phyloP scores from a whole-genome alignment of 306 rosid species.

The Cucumis hystrix region DNA sequence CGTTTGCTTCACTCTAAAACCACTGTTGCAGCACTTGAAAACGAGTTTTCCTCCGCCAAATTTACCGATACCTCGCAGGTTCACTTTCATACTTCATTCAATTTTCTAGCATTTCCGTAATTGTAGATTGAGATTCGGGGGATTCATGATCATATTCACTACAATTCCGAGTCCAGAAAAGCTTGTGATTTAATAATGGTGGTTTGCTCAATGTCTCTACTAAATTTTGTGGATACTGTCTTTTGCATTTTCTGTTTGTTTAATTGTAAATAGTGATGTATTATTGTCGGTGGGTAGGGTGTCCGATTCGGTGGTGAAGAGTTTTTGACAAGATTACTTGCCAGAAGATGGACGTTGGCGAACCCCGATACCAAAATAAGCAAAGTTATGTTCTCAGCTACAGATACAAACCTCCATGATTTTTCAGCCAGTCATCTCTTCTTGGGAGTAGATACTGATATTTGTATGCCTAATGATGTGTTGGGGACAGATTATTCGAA shows the following conservation, averaged over 20 bases:
- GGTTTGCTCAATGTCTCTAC: not conserved
- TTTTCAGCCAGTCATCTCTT: slow-evolving; percentile 12
- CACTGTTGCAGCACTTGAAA: slow-evolving; percentile 18
- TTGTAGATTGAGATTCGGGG: not conserved
- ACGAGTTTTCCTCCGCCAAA: slow-evolving; percentile 16
- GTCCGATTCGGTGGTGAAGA: slow-evolving; percentile 30
- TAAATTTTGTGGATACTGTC: not conserved
- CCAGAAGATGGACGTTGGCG: slow-evolving; percentile 62
- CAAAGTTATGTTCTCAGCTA: slow-evolving; percentile 22
- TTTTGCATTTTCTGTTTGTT: not conserved
- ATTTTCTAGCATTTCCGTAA: not conserved
- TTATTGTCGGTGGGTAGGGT: slow-evolving; percentile 20
- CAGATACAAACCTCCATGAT: slow-evolving; percentile 1
- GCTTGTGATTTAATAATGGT: not conserved
- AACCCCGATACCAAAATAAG: slow-evolving; percentile 50
- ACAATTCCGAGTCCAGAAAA: not conserved
- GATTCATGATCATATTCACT: not conserved
- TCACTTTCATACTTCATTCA: not conserved
- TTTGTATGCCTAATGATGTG: slow-evolving; percentile 15
- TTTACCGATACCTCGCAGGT: slow-evolving; percentile 1
- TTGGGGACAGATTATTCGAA: slow-evolving; percentile 14
- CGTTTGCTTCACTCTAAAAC: slow-evolving; percentile 12
- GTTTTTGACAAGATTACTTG: slow-evolving; percentile 35
- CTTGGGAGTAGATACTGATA: slow-evolving; percentile 15
- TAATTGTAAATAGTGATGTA: not conserved